Base-by-base conservation (phyloP, 331 rosid species). In the Ulmus americana region DNA sequence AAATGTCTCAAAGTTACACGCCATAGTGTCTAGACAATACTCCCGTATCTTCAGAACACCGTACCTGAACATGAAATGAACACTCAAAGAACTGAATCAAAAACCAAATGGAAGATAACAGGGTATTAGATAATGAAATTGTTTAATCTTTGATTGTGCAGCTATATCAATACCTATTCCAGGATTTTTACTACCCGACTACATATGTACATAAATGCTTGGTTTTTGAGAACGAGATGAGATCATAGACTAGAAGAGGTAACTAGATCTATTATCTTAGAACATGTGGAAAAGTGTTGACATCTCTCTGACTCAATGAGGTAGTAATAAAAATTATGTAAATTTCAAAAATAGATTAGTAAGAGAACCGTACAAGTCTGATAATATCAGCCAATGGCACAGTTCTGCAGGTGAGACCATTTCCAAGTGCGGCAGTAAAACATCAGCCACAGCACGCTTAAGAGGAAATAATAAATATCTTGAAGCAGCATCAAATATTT, bases 371-470 rank as follows among this genome's bases (percentile, higher is more conserved):
- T 88, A 91, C 97, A 88, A 80, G 84, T 91, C 97, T 0, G 97
- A 87, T 66, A 88, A 72, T 67, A 81, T 81, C 73, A 91, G 63
- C 97, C 97, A 91, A 68, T 81, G 87, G 78, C 97, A 84, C 56
- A 86, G 86, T 70, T 91, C 97, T 59, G 77, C 95, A 9, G 95
- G 97, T 59, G 95, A 79, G 56, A 63, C 94, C 65, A 76, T 69
- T 85, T 88, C 89, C 81, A 91, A 68, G 82, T 86, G 97, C 5
- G 89, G 94, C 74, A 88, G 69, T 61, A 88, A 68, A 42, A 73
- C 96, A 79, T 88, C 96, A 57, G 95, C 97, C 22, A 86, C 97
- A 0, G 88, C 96, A 38, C 96, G 94, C 85, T 86, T 91, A 15
- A 88, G 90, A 73, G 97, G 94, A 81, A 91, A 91, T 65, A 91